Base-by-base conservation (phyloP, 306 rosid genomes). In the Gastrolobium bilobum region DNA sequence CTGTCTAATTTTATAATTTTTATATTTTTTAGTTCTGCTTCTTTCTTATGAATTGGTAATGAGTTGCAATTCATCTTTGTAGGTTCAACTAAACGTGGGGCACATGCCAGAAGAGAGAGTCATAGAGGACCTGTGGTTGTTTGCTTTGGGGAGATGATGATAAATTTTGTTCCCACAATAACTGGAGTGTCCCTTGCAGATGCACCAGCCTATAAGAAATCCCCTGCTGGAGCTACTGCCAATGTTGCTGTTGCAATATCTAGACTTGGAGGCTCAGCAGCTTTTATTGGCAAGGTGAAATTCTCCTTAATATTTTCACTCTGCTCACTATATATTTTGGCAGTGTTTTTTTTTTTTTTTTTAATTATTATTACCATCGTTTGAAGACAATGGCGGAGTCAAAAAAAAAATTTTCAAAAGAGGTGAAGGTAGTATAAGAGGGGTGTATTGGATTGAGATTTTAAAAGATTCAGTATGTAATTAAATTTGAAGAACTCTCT, bases 251-350 rank as follows among this genome's bases (percentile, higher is more conserved):
- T 85, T 65, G 73, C 62, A 71, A 65, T 76, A 13, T 77, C 85
- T 46, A 85, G 85, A 50, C 31, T 81, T 10, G 80, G 88, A 64
- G 73, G 68, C 14, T 77, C 68, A 0, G 6, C 80, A 38, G 83
- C 88, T 76, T 85, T 81, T 60, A 85, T 85, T 64, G 85, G 83
- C 72, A 71, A 84, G 88, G 88, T 84, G 71, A 64, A 43, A 47
- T 30, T 73, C 68, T 38, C 2, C 1, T 64, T 0, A 53, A 51
- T 33, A 61, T 59, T 60, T 34, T 4, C 57, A 4, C 3, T 65
- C 3, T 6, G 7, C 26, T 26, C 29, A 9, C 26, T 39, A 13
- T 13, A 30, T 47, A 26, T 40, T 9, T 40, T 51, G 6, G 68
- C 71, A 11, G 4, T 30, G 33, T 68, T 3, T 33, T 30, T 48